A percentile compares a stretch with the other conserved stretches of the same genome.
Conservation (phyloP, 2,329 filamentous ascomycete genomes). For the Penicillium sumatraense region DNA sequence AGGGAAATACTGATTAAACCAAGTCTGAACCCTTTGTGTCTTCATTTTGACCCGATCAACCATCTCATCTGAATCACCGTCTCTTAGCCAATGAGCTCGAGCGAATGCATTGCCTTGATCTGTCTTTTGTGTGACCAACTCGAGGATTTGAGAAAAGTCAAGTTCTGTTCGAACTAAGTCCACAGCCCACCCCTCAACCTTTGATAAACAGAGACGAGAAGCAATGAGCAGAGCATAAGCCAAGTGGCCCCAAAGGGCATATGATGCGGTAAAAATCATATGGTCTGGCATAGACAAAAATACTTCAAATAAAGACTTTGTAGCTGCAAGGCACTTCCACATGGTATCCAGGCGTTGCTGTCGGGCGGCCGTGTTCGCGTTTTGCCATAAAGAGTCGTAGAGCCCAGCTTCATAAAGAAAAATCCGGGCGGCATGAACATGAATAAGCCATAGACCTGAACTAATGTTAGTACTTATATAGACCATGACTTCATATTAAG, state of each 20-base stretch:
- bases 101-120: constrained; percentile 1
- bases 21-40: constrained; percentile 1
- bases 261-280: background rate
- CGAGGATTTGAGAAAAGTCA: constrained; percentile 2
- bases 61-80: background rate
- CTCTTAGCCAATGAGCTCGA: background rate
- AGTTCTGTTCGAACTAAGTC: background rate
- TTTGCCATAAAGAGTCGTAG: constrained; percentile 1
- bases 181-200: constrained; percentile 1
- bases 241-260: background rate
- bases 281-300: background rate
- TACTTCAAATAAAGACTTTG: background rate
- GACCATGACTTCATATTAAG: background rate
- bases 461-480: background rate
- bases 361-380: background rate
- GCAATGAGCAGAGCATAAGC: background rate
- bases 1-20: background rate
- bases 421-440: background rate
- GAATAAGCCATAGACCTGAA: background rate
- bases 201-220: background rate
- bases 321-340: background rate
- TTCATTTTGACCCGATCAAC: background rate
- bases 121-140: background rate
- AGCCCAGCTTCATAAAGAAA: constrained; percentile 1
- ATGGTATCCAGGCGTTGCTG: constrained; percentile 1